These are phyloP conservation scores for Populus pruinosa DNA, from an alignment of 345 rosid genomes.

Conservation along the genomic window DNA sequence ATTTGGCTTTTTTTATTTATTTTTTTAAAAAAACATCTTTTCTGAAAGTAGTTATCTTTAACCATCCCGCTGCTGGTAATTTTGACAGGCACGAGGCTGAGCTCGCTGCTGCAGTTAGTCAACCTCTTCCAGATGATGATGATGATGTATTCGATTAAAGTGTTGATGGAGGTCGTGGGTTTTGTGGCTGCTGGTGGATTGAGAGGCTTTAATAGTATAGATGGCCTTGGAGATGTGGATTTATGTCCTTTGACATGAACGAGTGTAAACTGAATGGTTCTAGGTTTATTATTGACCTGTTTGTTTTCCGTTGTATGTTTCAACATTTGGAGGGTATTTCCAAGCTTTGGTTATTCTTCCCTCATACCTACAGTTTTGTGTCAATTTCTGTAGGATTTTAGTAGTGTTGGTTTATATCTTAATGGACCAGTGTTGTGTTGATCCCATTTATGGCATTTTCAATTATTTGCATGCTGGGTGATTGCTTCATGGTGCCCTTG, in stretches of 20 bases:
- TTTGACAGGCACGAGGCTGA: constrained; percentile 69
- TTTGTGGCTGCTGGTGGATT: neutral
- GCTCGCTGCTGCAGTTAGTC: constrained; percentile 61
- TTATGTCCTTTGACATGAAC: constrained; percentile 6
- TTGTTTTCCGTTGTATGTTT: neutral
- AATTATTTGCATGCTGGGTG: too few relatives aligned
- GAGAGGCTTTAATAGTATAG: neutral
- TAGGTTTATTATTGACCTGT: constrained; percentile 11
- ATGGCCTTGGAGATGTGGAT: constrained; percentile 14
- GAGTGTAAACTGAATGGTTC: constrained; percentile 1
- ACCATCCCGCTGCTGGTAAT: neutral
- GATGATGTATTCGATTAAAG: constrained; percentile 61
- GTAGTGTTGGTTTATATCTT: neutral
- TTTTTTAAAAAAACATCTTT: too few relatives aligned
- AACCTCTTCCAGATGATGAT: constrained; percentile 81
- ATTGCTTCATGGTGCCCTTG: too few relatives aligned
- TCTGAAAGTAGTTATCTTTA: neutral
- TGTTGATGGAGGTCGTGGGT: neutral
- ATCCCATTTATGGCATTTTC: too few relatives aligned
- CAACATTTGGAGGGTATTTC: constrained; percentile 2
- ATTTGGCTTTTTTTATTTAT: too few relatives aligned
- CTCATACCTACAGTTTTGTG: neutral
- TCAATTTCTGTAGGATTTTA: constrained; percentile 4
- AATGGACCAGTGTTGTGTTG: too few relatives aligned
- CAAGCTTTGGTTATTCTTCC: constrained; percentile 3